These are phyloP conservation scores for Aspergillus biplanus DNA, from an alignment of 495 filamentous ascomycete genomes.

Conservation along the genomic window DNA sequence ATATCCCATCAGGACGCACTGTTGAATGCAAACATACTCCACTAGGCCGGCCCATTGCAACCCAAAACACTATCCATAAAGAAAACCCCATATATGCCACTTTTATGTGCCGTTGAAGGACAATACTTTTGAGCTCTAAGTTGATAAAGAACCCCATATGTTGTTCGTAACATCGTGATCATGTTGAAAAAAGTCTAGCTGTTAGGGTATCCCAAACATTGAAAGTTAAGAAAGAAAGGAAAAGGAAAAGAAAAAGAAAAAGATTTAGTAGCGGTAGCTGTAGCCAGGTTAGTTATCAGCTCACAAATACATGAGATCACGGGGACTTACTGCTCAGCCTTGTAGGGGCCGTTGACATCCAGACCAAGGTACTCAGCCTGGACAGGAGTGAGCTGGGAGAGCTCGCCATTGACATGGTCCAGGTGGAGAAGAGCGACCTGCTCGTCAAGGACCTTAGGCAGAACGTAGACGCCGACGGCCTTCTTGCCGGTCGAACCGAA, in stretches of 20 bases:
- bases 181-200: conserved; percentile 63
- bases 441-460: conserved; percentile 98
- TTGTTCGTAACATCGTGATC: conserved; percentile 65
- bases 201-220: conserved; percentile 46
- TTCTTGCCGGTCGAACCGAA: conserved; percentile 93
- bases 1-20: conserved; percentile 44
- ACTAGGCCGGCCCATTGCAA: conserved; percentile 42
- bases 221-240: conserved; percentile 28
- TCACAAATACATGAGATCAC: neutral
- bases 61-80: conserved; percentile 38
- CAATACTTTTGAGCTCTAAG: conserved; percentile 58
- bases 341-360: conserved; percentile 84
- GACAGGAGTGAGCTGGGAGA: conserved; percentile 77
- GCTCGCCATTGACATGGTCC: conserved; percentile 91
- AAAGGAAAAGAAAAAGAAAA: conserved; percentile 22
- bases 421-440: conserved; percentile 94
- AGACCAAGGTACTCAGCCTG: conserved; percentile 96
- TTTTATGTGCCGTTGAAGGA: conserved; percentile 67
- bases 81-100: conserved; percentile 47
- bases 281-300: conserved; percentile 12
- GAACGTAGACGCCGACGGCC: conserved; percentile 88
- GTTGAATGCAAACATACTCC: conserved; percentile 55
- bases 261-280: conserved; percentile 59
- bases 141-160: conserved; percentile 51
- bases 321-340: conserved; percentile 64